Base-by-base conservation (phyloP, 2,329 filamentous ascomycete genomes). In the Fusarium nurragi region DNA sequence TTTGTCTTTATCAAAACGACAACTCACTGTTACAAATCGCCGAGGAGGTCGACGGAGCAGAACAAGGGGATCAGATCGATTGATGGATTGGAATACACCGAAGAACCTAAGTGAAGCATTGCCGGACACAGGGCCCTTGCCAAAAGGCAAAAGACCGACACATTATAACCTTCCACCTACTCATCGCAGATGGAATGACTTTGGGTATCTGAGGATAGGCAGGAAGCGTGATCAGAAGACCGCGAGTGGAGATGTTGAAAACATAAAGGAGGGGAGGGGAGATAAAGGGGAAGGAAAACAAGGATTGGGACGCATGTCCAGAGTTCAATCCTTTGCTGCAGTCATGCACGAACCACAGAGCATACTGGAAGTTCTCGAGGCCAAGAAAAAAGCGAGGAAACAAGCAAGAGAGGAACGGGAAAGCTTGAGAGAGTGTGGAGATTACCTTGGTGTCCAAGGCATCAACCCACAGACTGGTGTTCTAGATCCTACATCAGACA, bases 361-460 rank as follows among this genome's bases (percentile, higher is more conserved):
- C 13, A 38, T 57, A 23, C 39, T 59, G 10, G 44, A 59, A 50
- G 40, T 59, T 12, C 72, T 78, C 18, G 71, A 76, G 13, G 71
- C 71, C 4, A 79, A 75, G 54, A 70, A 62, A 40, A 69, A 75
- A 11, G 71, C 71, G 3, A 80, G 75, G 49, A 70, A 62, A 36
- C 72, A 76, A 40, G 60, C 71, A 34, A 73, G 76, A 4, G 65
- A 68, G 8, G 75, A 78, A 32, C 79, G 84, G 7, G 78, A 78
- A 40, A 79, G 72, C 37, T 76, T 87, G 51, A 84, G 82, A 60
- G 79, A 82, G 51, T 86, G 83, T 51, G 84, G 84, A 6, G 86
- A 88, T 70, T 88, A 81, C 68, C 78, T 88, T 0, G 85, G 85
- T 3, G 83, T 87, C 2, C 84, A 86, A 56, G 86, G 86, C 5